Evolutionary conservation across 495 filamentous ascomycete species (phyloP), one percentile per base, ranked within the genome.

Genomic region (Aspergillus ostianus): DNA sequence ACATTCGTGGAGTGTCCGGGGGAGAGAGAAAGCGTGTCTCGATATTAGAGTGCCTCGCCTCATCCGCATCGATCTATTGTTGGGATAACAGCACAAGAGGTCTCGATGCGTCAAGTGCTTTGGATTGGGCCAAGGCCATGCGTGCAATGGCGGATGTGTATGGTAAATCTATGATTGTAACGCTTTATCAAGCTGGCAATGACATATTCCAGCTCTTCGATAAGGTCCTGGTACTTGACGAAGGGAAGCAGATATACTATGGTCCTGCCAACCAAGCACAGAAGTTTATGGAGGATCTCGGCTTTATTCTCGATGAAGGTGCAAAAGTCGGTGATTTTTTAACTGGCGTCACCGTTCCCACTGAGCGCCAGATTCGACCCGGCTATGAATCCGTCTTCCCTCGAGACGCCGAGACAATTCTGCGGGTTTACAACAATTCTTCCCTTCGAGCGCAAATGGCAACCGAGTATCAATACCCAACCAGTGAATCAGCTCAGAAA

Each of bases 1-100:
- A 85, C 59, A 80, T 92, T 45, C 88, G 91, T 20, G 91, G 91
- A 62, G 84, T 95, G 17, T 90, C 87, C 7, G 91, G 91, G 36
- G 91, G 91, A 48, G 90, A 95, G 69, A 84, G 91, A 51, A 89
- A 89, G 67, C 84, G 85, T 56, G 84, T 89, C 3, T 86, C 82
- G 0, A 88, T 89, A 68, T 82, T 85, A 0, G 87, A 90, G 63
- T 86, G 83, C 4, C 65, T 89, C 20, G 84, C 85, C 1, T 80
- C 83, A 5, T 82, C 84, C 56, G 80, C 78, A 30, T 82, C 82
- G 0, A 79, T 89, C 6, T 81, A 82, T 20, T 83, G 80, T 63
- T 87, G 83, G 78, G 85, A 88, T 57, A 86, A 88, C 58, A 77
- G 74, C 26, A 87, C 84, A 5, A 73, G 78, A 51, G 85, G 85